phyloP scores from a whole-genome alignment of 192 early-diverging fungal genomes.

The Cetraspora pellucida region DNA sequence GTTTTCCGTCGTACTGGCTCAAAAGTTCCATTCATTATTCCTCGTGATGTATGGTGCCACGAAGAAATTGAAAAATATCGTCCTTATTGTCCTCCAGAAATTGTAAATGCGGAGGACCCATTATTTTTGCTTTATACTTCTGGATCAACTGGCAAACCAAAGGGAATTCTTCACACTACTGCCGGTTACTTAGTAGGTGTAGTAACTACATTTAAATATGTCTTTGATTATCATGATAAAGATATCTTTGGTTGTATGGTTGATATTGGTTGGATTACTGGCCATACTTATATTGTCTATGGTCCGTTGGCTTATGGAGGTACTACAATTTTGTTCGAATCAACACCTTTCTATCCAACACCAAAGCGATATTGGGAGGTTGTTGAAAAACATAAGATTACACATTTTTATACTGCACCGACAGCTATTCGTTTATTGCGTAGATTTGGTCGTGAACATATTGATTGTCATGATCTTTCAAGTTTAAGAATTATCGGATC shows the following conservation, averaged over 20 bases:
- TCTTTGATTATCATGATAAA: conserved; percentile 90
- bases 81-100: conserved; percentile 84
- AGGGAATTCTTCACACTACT: conserved; percentile 74
- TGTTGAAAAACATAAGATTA: conserved; percentile 88
- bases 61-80: conserved; percentile 83
- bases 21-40: conserved; percentile 71
- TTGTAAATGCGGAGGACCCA: conserved; percentile 76
- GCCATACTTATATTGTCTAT: conserved; percentile 89
- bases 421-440: conserved; percentile 87
- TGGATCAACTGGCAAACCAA: no score
- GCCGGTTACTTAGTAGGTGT: conserved; percentile 93
- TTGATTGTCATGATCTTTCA: conserved; percentile 78
- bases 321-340: conserved; percentile 93
- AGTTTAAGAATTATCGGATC: conserved; percentile 88
- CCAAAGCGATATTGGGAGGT: conserved; percentile 80
- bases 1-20: conserved; percentile 91
- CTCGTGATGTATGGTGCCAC: conserved; percentile 94
- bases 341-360: conserved; percentile 88
- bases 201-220: conserved; percentile 81
- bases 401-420: conserved; percentile 97
- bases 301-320: conserved; percentile 84
- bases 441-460: conserved; percentile 76
- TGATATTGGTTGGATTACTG: conserved; percentile 92
- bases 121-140: conserved; percentile 84
- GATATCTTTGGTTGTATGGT: conserved; percentile 94